Evolutionary conservation across 2,329 filamentous ascomycete species (phyloP).

Genomic region (Arthrobotrys pseudoclavata): DNA sequence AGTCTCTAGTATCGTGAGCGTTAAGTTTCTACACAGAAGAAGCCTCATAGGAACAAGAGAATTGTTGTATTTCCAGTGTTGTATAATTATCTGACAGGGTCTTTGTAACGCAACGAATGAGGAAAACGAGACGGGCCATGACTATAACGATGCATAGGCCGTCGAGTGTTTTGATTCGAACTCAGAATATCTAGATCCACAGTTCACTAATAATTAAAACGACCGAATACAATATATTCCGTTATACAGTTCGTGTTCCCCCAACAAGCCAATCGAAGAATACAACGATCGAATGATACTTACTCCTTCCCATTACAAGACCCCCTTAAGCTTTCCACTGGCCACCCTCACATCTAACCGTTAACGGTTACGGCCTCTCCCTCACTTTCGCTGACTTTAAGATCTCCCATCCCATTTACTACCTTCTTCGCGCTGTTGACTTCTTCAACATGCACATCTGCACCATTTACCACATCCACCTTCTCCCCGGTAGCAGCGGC

Average conservation of each 20-base stretch:
- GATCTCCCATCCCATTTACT: conserved; percentile 26
- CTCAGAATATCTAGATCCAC: not conserved
- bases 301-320: not conserved
- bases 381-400: conserved; percentile 40
- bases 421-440: conserved; percentile 60
- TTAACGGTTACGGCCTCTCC: conserved; percentile 13
- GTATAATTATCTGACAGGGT: not conserved
- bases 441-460: conserved; percentile 69
- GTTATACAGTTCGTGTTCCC: not conserved
- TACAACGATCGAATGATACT: conserved; percentile 10
- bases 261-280: not conserved
- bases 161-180: not conserved
- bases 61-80: no score
- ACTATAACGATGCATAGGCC: not conserved
- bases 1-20: no score
- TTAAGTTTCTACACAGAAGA: no score
- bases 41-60: no score
- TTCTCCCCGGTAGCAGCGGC: not conserved
- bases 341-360: not conserved
- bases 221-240: not conserved
- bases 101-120: not conserved
- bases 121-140: not conserved
- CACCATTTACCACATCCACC: conserved; percentile 63
- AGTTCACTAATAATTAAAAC: not conserved
- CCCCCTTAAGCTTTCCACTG: not conserved